Evolutionary conservation across 805 yeast species (phyloP).

Genomic region (Candida verbasci): DNA sequence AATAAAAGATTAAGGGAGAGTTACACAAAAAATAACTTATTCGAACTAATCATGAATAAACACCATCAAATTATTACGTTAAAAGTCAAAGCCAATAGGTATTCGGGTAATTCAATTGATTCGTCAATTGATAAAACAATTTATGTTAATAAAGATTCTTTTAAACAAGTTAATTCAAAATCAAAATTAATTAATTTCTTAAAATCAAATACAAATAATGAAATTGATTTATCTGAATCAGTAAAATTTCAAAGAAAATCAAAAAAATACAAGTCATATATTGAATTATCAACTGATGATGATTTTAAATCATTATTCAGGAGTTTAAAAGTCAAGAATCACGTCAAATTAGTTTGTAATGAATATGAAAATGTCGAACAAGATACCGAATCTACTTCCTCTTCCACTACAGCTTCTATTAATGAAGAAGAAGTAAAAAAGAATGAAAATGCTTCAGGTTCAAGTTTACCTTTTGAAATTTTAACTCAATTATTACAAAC

Average conservation of each 20-base stretch:
- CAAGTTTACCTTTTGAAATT: not conserved
- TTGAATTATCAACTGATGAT: slow-evolving; percentile 29
- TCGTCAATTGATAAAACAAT: slow-evolving; percentile 10
- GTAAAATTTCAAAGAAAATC: slow-evolving; percentile 42
- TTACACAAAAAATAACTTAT: no score
- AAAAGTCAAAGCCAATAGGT: slow-evolving; percentile 11
- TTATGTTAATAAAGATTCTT: slow-evolving; percentile 10
- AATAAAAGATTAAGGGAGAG: no score
- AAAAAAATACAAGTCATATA: slow-evolving; percentile 40
- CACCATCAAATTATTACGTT: slow-evolving; percentile 8
- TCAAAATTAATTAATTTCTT: slow-evolving; percentile 8
- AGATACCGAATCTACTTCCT: not conserved
- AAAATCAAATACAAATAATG: not conserved
- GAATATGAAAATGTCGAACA: slow-evolving; percentile 11
- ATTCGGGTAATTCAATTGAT: not conserved
- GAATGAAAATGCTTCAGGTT: not conserved
- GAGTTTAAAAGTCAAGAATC: slow-evolving; percentile 45
- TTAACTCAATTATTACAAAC: not conserved
- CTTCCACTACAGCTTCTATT: not conserved
- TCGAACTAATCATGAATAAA: not conserved
- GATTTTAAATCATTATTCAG: slow-evolving; percentile 43
- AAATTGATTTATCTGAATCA: slow-evolving; percentile 4
- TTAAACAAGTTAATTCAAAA: slow-evolving; percentile 8
- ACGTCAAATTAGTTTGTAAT: slow-evolving; percentile 30
- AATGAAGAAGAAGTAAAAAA: not conserved